Base-by-base conservation (phyloP, 257 asterid genomes). In the Euphrasia confusa region DNA sequence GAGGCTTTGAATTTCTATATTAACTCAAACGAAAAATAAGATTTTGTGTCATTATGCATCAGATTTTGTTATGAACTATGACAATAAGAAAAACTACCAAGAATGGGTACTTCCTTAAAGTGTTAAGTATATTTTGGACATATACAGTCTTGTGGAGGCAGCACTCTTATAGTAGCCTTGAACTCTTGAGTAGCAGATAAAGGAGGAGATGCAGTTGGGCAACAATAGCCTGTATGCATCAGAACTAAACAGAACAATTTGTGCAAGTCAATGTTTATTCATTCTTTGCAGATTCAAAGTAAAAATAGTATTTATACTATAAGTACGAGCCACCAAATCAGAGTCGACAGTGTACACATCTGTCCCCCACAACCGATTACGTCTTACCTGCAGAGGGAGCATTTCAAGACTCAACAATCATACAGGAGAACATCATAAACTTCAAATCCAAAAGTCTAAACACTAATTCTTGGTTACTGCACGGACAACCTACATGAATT, bases 361-460 rank as follows among this genome's bases (percentile, higher is more conserved):
- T 39, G 97, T 93, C 26, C 99, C 99, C 99, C 99, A 93, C 63
- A 93, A 86, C 76, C 89, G 97, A 61, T 95, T 94, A 30, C 96
- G 88, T 72, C 94, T 82, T 68, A 92, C 99, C 99, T 92, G 89
- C 81, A 78, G 49, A 75, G 66, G 64, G 67, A 58, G 53, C 63
- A 68, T 30, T 56, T 35, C 40, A 50, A 50, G 26, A 44, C 71
- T 68, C 76, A 69, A 72, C 48, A 26, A 63, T 52, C 61, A 30
- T 44, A 66, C 45, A 49, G 55, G 33, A 39, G 54, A n/a, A 58
- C 10, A 1, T 35, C 40, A 10, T 26, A 54, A 58, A 71, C 24
- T 7, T 33, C 54, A 54, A 17, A 30, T 60, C 58, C 17, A 54
- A 44, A 28, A 14, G 24, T 4, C 3, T 61, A 50, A 50, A 21